These are phyloP conservation scores for Kappamyces sp. DNA, from an alignment of 192 early-diverging fungal species.

Conservation along the genomic window DNA sequence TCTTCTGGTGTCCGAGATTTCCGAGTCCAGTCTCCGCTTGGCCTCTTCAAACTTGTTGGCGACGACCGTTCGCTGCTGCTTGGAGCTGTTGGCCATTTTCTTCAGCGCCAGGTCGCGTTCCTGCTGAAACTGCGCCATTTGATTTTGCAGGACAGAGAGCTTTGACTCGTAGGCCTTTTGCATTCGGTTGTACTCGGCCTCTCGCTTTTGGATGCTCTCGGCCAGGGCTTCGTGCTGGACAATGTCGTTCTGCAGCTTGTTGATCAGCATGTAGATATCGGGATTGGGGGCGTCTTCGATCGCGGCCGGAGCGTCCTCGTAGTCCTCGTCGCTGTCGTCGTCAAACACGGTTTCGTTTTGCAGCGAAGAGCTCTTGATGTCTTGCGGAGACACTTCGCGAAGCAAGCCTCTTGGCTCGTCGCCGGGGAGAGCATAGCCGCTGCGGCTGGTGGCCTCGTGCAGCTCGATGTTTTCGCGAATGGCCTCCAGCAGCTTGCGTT, in stretches of 20 bases:
- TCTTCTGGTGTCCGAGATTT: slow-evolving; percentile 34
- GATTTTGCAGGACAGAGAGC: slow-evolving; percentile 51
- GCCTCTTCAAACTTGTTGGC: slow-evolving; percentile 41
- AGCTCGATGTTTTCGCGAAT: slow-evolving; percentile 17
- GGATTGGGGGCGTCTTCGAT: slow-evolving; percentile 13
- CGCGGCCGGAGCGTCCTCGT: slow-evolving; percentile 13
- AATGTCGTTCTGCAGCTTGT: slow-evolving; percentile 46
- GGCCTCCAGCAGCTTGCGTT: slow-evolving; percentile 6
- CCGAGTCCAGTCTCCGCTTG: slow-evolving; percentile 32
- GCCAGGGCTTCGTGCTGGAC: slow-evolving; percentile 43
- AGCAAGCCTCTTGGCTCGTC: too few relatives aligned
- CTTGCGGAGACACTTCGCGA: slow-evolving; percentile 13
- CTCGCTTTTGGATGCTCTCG: slow-evolving; percentile 27
- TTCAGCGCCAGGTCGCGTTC: slow-evolving; percentile 64
- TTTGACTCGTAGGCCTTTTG: slow-evolving; percentile 62
- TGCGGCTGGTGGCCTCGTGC: slow-evolving; percentile 3
- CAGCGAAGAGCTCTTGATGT: neutral
- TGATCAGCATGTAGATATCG: slow-evolving; percentile 38
- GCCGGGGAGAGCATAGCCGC: too few relatives aligned
- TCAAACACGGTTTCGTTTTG: neutral
- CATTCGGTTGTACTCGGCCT: slow-evolving; percentile 43
- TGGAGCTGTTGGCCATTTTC: slow-evolving; percentile 41
- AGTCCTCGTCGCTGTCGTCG: slow-evolving; percentile 8
- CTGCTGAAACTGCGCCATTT: slow-evolving; percentile 44
- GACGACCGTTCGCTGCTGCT: slow-evolving; percentile 29